phyloP scores from a whole-genome alignment of 441 rosid species.

The Eruca vesicaria region DNA sequence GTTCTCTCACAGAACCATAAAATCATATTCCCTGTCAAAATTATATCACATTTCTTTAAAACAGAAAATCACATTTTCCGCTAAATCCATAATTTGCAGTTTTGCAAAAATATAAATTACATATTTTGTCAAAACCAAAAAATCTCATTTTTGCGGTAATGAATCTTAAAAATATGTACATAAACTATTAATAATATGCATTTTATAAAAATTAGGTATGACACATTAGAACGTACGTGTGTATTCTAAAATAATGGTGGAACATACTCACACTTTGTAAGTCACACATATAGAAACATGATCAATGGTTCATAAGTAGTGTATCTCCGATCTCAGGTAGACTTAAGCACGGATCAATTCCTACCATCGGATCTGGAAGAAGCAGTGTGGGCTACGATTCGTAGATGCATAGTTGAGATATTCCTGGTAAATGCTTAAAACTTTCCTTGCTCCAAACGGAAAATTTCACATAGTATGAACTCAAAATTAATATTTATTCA shows the following conservation, averaged over 20 bases:
- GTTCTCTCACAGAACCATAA: neutral
- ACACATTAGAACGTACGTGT: neutral
- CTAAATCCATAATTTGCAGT: neutral
- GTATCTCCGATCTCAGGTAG: neutral
- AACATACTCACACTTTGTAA: neutral
- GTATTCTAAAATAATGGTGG: neutral
- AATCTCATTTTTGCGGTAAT: too few relatives aligned
- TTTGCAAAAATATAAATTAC: neutral
- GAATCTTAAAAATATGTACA: too few relatives aligned
- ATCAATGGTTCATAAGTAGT: neutral
- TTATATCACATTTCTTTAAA: neutral
- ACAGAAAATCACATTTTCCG: neutral
- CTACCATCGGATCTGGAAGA: neutral
- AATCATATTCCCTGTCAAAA: neutral
- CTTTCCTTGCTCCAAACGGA: neutral
- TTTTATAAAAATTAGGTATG: neutral
- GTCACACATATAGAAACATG: neutral
- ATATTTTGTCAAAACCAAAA: neutral
- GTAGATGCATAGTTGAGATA: neutral
- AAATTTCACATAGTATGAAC: neutral
- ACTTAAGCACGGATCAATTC: neutral
- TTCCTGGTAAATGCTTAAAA: neutral
- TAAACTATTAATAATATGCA: too few relatives aligned
- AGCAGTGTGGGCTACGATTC: neutral
- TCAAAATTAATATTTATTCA: neutral